Evolutionary conservation across 2,329 filamentous ascomycete species (phyloP).

Genomic region (Trichothecium roseum): DNA sequence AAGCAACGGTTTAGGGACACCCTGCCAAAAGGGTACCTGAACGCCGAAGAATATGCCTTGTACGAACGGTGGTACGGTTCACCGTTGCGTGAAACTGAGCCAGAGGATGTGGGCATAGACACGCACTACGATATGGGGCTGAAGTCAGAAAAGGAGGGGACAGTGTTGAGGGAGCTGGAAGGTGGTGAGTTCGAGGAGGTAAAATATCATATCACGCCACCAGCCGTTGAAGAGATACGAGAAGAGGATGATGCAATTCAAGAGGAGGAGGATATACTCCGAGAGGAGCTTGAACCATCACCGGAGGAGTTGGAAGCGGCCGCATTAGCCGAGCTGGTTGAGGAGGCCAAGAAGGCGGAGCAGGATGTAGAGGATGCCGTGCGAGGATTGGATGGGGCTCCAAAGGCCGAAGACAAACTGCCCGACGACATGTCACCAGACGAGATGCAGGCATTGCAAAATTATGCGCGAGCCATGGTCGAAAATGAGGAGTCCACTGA

Average conservation of each 20-base stretch:
- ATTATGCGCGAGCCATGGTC: background rate
- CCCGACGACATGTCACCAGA: background rate
- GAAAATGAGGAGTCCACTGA: slow-evolving; percentile 4
- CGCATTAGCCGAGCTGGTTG: slow-evolving; percentile 31
- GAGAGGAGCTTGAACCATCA: background rate
- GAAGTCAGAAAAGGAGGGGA: slow-evolving; percentile 20
- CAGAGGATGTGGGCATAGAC: slow-evolving; percentile 47
- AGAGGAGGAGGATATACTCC: slow-evolving; percentile 1
- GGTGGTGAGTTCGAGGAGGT: slow-evolving; percentile 54
- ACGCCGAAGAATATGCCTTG: slow-evolving; percentile 57
- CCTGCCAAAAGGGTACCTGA: slow-evolving; percentile 62
- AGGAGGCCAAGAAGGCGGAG: slow-evolving; percentile 21
- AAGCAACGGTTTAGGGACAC: slow-evolving; percentile 68
- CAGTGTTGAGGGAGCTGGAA: slow-evolving; percentile 43
- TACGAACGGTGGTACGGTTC: slow-evolving; percentile 77
- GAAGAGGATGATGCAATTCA: slow-evolving; percentile 3
- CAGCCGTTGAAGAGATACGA: slow-evolving; percentile 12
- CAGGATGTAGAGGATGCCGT: slow-evolving; percentile 6
- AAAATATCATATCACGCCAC: slow-evolving; percentile 29
- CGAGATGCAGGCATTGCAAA: background rate
- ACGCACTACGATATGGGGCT: slow-evolving; percentile 25
- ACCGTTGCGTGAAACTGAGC: slow-evolving; percentile 51
- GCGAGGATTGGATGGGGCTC: background rate
- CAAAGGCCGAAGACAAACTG: background rate
- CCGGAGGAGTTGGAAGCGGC: slow-evolving; percentile 23